Evolutionary conservation across 106 monocot genomes (phyloP), one percentile per base, ranked within the genome.

Genomic region (Allium sativum): DNA sequence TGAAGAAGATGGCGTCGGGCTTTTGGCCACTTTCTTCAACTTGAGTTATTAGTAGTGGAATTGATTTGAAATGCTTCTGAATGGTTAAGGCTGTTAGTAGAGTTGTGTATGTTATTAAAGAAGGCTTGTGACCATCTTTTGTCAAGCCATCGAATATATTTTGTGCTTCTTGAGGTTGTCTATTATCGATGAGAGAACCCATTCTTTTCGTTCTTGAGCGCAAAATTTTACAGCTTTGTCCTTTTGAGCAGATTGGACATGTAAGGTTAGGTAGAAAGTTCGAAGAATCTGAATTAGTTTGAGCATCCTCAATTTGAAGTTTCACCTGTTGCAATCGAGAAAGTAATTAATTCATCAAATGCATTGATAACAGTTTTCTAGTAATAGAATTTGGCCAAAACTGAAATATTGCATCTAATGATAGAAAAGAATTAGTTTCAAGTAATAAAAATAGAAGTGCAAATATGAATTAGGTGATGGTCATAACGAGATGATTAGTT

Each of bases 101-200:
- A 50, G 89, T 83, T 48, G 89, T 94, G 59, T 83, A 94, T 50
- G 93, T 86, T 43, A 94, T 72, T 59, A 94, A 48, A 17, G 86
- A 81, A 18, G 93, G 93, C 64, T 50, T 83, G 64, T 94, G 93
- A 18, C 88, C 88, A 20, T 81, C 83, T 61, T 81, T 73, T 16
- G 75, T 52, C 45, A 94, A 21, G 21, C 69, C 66, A 51, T 82
- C 56, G 60, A 81, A 89, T 65, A 82, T 52, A 7, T 68, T 40
- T 22, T 79, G 68, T 41, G 80, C 93, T 68, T 81, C 83, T 58
- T 81, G 73, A 31, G 89, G 61, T 64, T 86, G 85, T 45, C 74
- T 80, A 59, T 72, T 54, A 53, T 78, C 78, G 55, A 89, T 83
- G 20, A 86, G 52, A 54, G 48, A 46, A 52, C 76, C 70, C 93